Conservation (phyloP, 495 filamentous ascomycete genomes). For the Penicillium daleae region DNA sequence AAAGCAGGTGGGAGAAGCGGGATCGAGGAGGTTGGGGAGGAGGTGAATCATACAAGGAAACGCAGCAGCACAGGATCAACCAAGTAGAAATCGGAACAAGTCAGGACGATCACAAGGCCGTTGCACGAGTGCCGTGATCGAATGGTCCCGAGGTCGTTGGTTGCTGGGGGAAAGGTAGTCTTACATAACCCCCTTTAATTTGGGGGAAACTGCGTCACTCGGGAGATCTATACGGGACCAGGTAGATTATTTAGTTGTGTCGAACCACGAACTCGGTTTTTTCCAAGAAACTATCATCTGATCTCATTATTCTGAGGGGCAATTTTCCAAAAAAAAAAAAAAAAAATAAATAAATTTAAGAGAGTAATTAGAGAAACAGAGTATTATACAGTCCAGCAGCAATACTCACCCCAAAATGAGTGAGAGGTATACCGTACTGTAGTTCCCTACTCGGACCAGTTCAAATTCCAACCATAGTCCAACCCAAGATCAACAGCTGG, state of each 20-base stretch:
- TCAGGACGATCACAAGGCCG: constrained; percentile 28
- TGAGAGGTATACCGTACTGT: too few species aligned
- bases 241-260: too few species aligned
- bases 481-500: constrained; percentile 38
- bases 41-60: constrained; percentile 21
- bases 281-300: too few species aligned
- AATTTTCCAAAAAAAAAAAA: neutral
- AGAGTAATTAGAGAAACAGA: too few species aligned
- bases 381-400: neutral
- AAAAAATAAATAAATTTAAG: neutral
- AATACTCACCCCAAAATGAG: too few species aligned
- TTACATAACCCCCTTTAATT: constrained; percentile 29
- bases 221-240: neutral
- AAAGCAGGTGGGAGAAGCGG: constrained; percentile 23
- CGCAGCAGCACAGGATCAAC: constrained; percentile 7
- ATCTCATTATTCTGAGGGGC: too few species aligned
- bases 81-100: neutral
- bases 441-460: constrained; percentile 34
- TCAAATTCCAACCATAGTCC: constrained; percentile 46
- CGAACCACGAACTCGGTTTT: too few species aligned
- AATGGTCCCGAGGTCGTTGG: constrained; percentile 26
- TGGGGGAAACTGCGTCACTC: neutral
- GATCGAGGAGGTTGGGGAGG: constrained; percentile 24
- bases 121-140: constrained; percentile 23
- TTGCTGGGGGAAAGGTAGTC: constrained; percentile 23